phyloP scores from a whole-genome alignment of 2,329 filamentous ascomycete genomes.

The Fusarium verrucosum region DNA sequence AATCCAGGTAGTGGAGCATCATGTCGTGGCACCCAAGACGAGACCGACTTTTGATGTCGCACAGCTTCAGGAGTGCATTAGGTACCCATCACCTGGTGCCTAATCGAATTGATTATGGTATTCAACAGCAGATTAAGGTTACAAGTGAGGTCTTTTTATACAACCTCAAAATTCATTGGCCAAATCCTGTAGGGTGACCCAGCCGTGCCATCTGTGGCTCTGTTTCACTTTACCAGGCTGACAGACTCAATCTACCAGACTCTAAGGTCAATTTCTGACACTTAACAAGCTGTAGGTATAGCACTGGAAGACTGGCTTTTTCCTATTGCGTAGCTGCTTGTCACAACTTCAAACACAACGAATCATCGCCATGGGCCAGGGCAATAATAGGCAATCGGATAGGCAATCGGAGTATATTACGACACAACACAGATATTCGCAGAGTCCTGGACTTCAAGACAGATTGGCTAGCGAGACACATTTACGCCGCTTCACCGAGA shows the following conservation, averaged over 20 bases:
- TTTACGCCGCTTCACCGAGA: constrained; percentile 50
- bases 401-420: too few species aligned
- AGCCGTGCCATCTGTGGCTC: constrained; percentile 30
- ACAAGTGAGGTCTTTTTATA: constrained; percentile 30
- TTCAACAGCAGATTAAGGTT: constrained; percentile 41
- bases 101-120: constrained; percentile 18
- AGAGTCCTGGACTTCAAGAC: constrained; percentile 35
- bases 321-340: constrained; percentile 3
- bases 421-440: constrained; percentile 19
- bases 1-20: constrained; percentile 34
- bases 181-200: constrained; percentile 14
- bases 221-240: constrained; percentile 1
- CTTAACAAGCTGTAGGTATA: constrained; percentile 17
- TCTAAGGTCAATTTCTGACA: constrained; percentile 10
- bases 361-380: constrained; percentile 29
- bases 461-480: constrained; percentile 46
- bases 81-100: constrained; percentile 37
- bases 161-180: constrained; percentile 20
- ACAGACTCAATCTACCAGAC: constrained; percentile 8
- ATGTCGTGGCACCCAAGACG: constrained; percentile 29
- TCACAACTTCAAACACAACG: constrained; percentile 13
- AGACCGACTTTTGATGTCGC: constrained; percentile 42
- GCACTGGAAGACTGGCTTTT: constrained; percentile 10
- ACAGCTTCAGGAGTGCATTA: constrained; percentile 28
- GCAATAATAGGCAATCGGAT: constrained; percentile 8